A percentile compares a stretch with the other conserved stretches of the same genome.
Conservation (phyloP, 805 yeast species). For the Yamadazyma sp. region DNA sequence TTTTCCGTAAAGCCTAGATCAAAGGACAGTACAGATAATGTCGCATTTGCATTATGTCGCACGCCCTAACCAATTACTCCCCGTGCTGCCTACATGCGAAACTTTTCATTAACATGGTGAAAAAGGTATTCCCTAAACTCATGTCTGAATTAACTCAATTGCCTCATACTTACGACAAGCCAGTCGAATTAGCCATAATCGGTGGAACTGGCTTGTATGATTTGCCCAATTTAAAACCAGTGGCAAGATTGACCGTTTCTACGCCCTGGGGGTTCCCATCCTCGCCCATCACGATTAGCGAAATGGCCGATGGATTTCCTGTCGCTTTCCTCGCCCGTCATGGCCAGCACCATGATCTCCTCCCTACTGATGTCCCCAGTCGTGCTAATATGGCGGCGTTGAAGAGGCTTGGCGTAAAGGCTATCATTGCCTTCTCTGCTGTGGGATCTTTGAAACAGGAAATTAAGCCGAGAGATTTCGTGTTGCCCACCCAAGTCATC, state of each 20-base stretch:
- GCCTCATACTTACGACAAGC: constrained; percentile 58
- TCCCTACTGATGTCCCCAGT: constrained; percentile 91
- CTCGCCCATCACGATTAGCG: constrained; percentile 88
- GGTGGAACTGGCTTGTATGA: constrained; percentile 99
- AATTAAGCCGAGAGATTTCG: constrained; percentile 92
- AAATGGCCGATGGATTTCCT: constrained; percentile 70
- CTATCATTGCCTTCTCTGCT: constrained; percentile 89
- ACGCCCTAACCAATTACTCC: no score
- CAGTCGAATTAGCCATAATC: constrained; percentile 82
- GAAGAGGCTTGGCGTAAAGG: constrained; percentile 81
- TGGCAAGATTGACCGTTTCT: constrained; percentile 74
- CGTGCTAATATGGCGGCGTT: constrained; percentile 96
- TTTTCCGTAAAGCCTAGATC: no score
- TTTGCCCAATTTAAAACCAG: constrained; percentile 77
- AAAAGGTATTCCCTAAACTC: constrained; percentile 10
- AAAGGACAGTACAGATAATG: no score
- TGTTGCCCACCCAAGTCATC: constrained; percentile 92
- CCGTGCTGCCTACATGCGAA: no score
- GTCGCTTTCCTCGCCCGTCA: constrained; percentile 96
- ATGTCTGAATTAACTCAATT: constrained; percentile 20
- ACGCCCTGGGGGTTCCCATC: constrained; percentile 99
- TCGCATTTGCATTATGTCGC: not conserved
- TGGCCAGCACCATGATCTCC: constrained; percentile 82
- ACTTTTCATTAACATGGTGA: no score
- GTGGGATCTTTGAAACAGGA: constrained; percentile 92